A percentile compares a stretch with the other conserved stretches of the same genome.
Conservation (phyloP, 2,329 filamentous ascomycete species). For the Fusarium anthophilum region DNA sequence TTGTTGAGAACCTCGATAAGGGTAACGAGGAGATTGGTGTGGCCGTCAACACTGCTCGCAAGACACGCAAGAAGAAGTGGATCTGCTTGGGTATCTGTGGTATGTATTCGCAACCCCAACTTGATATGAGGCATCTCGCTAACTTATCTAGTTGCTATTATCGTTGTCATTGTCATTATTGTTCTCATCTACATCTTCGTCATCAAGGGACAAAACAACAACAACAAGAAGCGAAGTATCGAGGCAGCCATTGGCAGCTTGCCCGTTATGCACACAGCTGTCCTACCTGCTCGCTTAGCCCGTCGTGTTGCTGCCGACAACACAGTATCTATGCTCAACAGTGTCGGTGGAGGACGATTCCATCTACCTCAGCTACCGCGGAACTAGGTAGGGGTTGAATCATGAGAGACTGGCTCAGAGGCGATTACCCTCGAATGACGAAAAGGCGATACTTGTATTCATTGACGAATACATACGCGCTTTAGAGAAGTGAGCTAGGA, state of each 20-base stretch:
- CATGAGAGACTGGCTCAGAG: not conserved
- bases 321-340: slow-evolving; percentile 18
- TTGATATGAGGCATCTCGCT: slow-evolving; percentile 25
- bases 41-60: slow-evolving; percentile 84
- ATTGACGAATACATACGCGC: not conserved
- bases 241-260: slow-evolving; percentile 34
- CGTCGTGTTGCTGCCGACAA: slow-evolving; percentile 19
- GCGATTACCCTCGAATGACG: not conserved
- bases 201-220: slow-evolving; percentile 45
- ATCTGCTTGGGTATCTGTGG: slow-evolving; percentile 82
- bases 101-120: slow-evolving; percentile 48
- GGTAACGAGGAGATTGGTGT: slow-evolving; percentile 84
- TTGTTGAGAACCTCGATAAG: slow-evolving; percentile 83
- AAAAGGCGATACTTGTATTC: not conserved
- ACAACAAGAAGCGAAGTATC: slow-evolving; percentile 46
- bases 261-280: slow-evolving; percentile 37
- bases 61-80: slow-evolving; percentile 94
- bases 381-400: slow-evolving; percentile 8
- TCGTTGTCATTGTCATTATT: slow-evolving; percentile 61
- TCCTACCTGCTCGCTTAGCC: slow-evolving; percentile 25
- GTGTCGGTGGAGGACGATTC: slow-evolving; percentile 31
- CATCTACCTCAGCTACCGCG: slow-evolving; percentile 40
- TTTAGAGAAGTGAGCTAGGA: not conserved
- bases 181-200: slow-evolving; percentile 61
- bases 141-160: slow-evolving; percentile 57